Conservation (phyloP, 176 grass and related monocot genomes). For the Cenchrus purpureus region DNA sequence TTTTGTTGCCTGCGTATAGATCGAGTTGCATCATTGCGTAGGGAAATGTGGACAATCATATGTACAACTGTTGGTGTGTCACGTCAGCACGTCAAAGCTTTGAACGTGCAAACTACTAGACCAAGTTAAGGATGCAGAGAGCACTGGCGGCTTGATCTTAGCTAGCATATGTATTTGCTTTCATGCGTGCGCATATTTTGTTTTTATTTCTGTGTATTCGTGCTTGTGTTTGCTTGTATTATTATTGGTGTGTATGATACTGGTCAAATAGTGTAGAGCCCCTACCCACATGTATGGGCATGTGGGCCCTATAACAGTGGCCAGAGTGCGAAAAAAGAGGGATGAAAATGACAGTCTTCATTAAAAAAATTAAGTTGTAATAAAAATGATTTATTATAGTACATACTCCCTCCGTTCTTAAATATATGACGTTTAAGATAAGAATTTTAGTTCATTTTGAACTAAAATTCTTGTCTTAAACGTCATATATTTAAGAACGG, state of each 20-base stretch:
- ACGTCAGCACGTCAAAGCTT: slow-evolving; percentile 26
- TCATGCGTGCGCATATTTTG: neutral
- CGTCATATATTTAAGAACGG: no score
- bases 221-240: slow-evolving; percentile 1
- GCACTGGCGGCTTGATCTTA: slow-evolving; percentile 27
- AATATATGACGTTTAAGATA: no score
- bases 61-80: slow-evolving; percentile 28
- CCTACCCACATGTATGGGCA: neutral
- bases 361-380: neutral
- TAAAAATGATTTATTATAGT: neutral
- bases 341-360: neutral
- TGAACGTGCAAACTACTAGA: slow-evolving; percentile 35
- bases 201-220: neutral
- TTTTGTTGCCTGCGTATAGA: neutral
- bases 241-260: slow-evolving; percentile 44
- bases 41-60: slow-evolving; percentile 15
- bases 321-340: neutral
- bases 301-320: neutral
- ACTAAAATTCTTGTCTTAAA: no score
- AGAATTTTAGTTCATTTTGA: no score
- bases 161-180: slow-evolving; percentile 20
- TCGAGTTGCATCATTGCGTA: slow-evolving; percentile 14
- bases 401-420: no score
- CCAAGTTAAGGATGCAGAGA: slow-evolving; percentile 15
- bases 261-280: slow-evolving; percentile 8